Evolutionary conservation across 208 protist species (phyloP).

Genomic region (Wallacemonas sp.): DNA sequence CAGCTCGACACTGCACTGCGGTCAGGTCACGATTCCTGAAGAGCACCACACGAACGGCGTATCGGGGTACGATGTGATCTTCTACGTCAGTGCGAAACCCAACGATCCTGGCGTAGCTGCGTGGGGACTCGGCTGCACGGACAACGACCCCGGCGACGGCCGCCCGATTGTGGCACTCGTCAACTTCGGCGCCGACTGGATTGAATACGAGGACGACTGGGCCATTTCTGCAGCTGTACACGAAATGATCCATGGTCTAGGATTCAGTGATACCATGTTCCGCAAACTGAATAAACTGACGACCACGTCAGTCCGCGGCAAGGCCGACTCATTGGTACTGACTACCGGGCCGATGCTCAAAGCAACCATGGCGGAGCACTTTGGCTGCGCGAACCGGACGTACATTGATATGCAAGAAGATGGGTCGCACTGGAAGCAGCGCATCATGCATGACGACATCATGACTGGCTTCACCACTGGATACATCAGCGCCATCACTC

Average conservation of each 20-base stretch:
- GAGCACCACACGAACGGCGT: background rate
- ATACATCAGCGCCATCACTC: slow-evolving; percentile 46
- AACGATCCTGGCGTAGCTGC: background rate
- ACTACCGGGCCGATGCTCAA: background rate
- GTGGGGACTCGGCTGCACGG: background rate
- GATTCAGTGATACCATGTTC: background rate
- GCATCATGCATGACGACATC: slow-evolving; percentile 46
- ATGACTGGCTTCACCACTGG: slow-evolving; percentile 37
- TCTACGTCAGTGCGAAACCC: background rate
- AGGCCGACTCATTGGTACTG: background rate
- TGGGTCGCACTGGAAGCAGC: slow-evolving; percentile 67
- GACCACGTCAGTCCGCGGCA: background rate
- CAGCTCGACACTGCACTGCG: background rate
- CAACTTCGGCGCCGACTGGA: background rate
- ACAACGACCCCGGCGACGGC: background rate
- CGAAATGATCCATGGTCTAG: background rate
- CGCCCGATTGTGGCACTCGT: background rate
- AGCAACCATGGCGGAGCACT: background rate
- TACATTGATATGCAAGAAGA: background rate
- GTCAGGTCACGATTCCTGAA: background rate
- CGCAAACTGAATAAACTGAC: background rate
- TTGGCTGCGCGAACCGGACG: background rate
- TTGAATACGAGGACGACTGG: background rate
- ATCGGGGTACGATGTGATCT: background rate
- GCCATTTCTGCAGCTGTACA: background rate